phyloP scores from a whole-genome alignment of 805 yeast genomes.

The Starmerella potacharoeniae region DNA sequence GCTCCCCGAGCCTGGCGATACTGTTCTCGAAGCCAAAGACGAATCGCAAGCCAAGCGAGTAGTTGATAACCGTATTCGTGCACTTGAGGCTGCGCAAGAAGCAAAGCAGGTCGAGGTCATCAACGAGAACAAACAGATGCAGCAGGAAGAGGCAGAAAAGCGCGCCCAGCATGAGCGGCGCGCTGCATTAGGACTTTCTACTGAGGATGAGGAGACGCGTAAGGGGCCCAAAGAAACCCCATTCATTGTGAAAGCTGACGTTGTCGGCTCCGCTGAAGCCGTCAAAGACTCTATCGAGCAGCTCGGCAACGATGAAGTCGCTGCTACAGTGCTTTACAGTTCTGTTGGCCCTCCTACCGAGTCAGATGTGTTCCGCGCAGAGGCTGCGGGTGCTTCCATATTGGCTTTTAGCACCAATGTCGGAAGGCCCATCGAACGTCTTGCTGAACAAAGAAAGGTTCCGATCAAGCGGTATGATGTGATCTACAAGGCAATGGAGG shows the following conservation, averaged over 20 bases:
- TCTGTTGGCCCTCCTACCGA: slow-evolving; percentile 73
- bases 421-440: slow-evolving; percentile 48
- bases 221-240: slow-evolving; percentile 34
- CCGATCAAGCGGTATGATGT: slow-evolving; percentile 56
- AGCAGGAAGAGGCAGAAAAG: slow-evolving; percentile 38
- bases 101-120: slow-evolving; percentile 55
- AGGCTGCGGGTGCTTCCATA: slow-evolving; percentile 58
- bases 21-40: slow-evolving; percentile 59
- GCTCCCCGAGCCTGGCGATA: slow-evolving; percentile 83
- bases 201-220: slow-evolving; percentile 25
- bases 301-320: slow-evolving; percentile 80
- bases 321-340: slow-evolving; percentile 52
- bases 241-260: slow-evolving; percentile 80
- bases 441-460: slow-evolving; percentile 50
- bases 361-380: slow-evolving; percentile 55
- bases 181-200: slow-evolving; percentile 47
- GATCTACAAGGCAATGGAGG: slow-evolving; percentile 79
- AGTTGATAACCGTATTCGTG: slow-evolving; percentile 47
- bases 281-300: slow-evolving; percentile 67
- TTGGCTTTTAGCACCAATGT: slow-evolving; percentile 66
- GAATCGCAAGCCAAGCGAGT: slow-evolving; percentile 72
- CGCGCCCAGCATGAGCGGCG: slow-evolving; percentile 47
- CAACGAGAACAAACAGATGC: slow-evolving; percentile 49
- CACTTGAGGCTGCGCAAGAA: slow-evolving; percentile 44
- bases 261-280: slow-evolving; percentile 91